Evolutionary conservation across 129 eudicot species (phyloP).

Genomic region (Mikania micrantha): DNA sequence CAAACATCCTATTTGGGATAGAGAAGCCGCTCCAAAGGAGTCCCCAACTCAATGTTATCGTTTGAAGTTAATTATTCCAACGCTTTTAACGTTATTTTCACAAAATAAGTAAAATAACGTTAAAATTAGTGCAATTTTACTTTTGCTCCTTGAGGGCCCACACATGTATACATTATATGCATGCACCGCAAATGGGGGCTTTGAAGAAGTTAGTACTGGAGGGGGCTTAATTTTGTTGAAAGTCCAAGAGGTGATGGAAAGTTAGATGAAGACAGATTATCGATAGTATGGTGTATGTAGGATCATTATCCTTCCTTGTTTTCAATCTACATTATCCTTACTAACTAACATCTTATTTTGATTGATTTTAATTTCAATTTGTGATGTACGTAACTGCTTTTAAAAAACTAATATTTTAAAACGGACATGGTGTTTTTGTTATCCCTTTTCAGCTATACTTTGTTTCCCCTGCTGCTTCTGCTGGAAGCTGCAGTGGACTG

Average conservation of each 20-base stretch:
- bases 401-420: neutral
- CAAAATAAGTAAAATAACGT: too few species aligned
- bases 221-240: too few species aligned
- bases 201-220: too few species aligned
- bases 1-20: too few species aligned
- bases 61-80: too few species aligned
- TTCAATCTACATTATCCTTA: neutral
- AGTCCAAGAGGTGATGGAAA: slow-evolving; percentile 2
- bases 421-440: neutral
- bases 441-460: slow-evolving; percentile 56
- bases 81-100: too few species aligned
- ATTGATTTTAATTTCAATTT: neutral
- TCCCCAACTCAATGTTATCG: too few species aligned
- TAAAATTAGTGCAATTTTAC: too few species aligned
- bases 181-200: too few species aligned
- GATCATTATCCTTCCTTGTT: neutral
- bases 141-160: too few species aligned
- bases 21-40: too few species aligned
- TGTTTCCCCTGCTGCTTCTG: slow-evolving; percentile 83
- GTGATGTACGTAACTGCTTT: neutral
- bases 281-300: neutral
- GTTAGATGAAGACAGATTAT: neutral
- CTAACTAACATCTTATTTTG: neutral
- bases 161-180: too few species aligned
- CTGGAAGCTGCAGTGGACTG: slow-evolving; percentile 70